Conservation (phyloP, 495 filamentous ascomycete species). For the Penicillium parvum region DNA sequence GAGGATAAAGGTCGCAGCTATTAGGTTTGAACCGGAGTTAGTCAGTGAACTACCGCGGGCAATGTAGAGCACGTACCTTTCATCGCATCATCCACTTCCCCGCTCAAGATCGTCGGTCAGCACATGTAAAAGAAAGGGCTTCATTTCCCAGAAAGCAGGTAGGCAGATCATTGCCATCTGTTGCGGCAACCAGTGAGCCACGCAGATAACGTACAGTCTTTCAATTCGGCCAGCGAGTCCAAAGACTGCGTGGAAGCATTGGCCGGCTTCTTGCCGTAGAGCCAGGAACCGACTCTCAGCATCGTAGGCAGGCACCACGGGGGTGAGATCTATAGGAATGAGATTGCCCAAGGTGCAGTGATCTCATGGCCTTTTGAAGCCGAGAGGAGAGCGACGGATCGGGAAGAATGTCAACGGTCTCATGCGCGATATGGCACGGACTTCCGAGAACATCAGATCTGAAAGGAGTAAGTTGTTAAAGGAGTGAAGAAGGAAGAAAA, state of each 20-base stretch:
- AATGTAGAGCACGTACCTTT: conserved; percentile 44
- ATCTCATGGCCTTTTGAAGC: background rate
- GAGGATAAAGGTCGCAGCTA: conserved; percentile 67
- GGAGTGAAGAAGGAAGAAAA: conserved; percentile 3
- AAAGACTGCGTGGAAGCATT: conserved; percentile 53
- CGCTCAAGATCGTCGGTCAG: conserved; percentile 13
- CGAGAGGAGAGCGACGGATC: conserved; percentile 23
- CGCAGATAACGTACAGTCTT: conserved; percentile 59
- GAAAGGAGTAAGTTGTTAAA: conserved; percentile 3
- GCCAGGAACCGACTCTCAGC: conserved; percentile 51
- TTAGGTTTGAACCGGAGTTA: background rate
- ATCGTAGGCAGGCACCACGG: conserved; percentile 24
- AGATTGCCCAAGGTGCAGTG: background rate
- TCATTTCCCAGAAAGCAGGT: too few relatives aligned
- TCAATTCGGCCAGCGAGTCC: conserved; percentile 53
- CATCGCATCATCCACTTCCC: conserved; percentile 60
- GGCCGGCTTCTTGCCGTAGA: conserved; percentile 50
- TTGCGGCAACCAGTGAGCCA: too few relatives aligned
- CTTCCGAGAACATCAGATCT: conserved; percentile 26
- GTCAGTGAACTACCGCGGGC: background rate
- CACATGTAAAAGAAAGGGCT: background rate
- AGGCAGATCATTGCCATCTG: too few relatives aligned
- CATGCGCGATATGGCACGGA: conserved; percentile 18
- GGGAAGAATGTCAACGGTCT: conserved; percentile 31
- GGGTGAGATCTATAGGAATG: background rate